phyloP scores from a whole-genome alignment of 2,329 filamentous ascomycete species.

The Epichloe uncinata region DNA sequence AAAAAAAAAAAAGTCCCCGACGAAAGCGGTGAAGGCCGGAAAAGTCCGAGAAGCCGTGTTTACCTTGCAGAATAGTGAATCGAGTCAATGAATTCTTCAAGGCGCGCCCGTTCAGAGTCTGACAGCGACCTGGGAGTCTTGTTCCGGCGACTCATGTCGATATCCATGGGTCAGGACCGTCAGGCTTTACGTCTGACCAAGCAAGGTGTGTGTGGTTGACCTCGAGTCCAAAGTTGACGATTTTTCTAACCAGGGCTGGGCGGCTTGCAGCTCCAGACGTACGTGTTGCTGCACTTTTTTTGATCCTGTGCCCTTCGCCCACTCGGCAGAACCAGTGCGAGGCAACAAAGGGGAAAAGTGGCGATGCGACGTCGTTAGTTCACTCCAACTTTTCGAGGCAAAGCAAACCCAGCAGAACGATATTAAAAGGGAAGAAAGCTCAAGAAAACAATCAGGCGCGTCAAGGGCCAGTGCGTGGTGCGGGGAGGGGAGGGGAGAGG shows the following conservation, averaged over 20 bases:
- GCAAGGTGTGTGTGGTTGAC: constrained; percentile 4
- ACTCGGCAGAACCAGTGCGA: background rate
- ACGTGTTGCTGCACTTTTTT: background rate
- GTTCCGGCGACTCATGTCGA: constrained; percentile 79
- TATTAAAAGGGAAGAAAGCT: constrained; percentile 1
- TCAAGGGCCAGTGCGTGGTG: constrained; percentile 7
- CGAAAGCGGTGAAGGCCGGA: background rate
- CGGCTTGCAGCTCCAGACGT: constrained; percentile 1
- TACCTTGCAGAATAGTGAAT: constrained; percentile 95
- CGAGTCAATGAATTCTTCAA: constrained; percentile 83
- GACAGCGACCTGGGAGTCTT: constrained; percentile 67
- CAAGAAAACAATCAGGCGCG: constrained; percentile 4
- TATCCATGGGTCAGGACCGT: constrained; percentile 26
- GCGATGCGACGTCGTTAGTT: background rate
- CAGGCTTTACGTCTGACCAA: constrained; percentile 2
- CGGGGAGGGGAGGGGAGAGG: constrained; percentile 5
- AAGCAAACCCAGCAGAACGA: background rate
- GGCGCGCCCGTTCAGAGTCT: constrained; percentile 65
- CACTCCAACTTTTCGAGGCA: background rate
- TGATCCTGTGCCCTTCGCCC: background rate
- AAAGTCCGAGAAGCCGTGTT: background rate
- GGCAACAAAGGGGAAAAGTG: background rate
- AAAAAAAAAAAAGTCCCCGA: too few relatives aligned
- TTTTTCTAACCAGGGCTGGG: background rate
- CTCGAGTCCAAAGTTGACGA: background rate